Evolutionary conservation across 495 filamentous ascomycete species (phyloP).

Genomic region (Penicillium riverlandense): DNA sequence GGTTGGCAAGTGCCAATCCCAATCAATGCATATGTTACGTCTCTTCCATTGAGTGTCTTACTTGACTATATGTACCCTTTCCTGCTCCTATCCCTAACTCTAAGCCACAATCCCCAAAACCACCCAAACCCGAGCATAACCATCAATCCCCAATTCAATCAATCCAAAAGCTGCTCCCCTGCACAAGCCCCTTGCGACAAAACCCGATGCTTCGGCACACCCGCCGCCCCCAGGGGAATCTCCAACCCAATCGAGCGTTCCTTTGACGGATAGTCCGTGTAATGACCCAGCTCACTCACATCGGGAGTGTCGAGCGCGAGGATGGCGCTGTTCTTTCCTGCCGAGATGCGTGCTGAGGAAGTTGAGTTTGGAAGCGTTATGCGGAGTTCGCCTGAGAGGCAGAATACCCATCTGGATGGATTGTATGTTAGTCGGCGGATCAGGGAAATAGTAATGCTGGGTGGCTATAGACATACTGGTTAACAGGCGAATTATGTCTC

Average conservation of each 20-base stretch:
- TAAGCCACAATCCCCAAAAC: background rate
- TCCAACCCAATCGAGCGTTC: slow-evolving; percentile 32
- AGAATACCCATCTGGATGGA: slow-evolving; percentile 40
- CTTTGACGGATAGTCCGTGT: slow-evolving; percentile 38
- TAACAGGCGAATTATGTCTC: slow-evolving; percentile 41
- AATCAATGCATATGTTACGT: background rate
- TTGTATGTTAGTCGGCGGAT: background rate
- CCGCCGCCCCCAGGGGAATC: slow-evolving; percentile 30
- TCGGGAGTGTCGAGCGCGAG: slow-evolving; percentile 41
- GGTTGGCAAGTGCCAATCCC: too few species aligned
- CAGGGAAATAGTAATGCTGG: background rate
- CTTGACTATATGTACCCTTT: too few species aligned
- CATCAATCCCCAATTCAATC: background rate
- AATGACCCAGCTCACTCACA: slow-evolving; percentile 42
- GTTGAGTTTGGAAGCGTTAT: slow-evolving; percentile 42
- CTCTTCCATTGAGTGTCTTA: background rate
- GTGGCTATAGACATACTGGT: slow-evolving; percentile 32
- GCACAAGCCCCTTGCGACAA: slow-evolving; percentile 33
- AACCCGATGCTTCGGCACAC: slow-evolving; percentile 35
- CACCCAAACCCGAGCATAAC: too few species aligned
- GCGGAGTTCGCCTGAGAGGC: slow-evolving; percentile 42
- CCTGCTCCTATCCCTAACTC: too few species aligned
- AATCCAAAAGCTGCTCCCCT: slow-evolving; percentile 13
- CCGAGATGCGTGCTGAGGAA: slow-evolving; percentile 28
- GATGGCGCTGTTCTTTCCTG: slow-evolving; percentile 40